Percentiles rank a stretch among this genome's conserved stretches.
phyloP scores from a whole-genome alignment of 352 stramenopile species.

The Globisporangium camurandrum region DNA sequence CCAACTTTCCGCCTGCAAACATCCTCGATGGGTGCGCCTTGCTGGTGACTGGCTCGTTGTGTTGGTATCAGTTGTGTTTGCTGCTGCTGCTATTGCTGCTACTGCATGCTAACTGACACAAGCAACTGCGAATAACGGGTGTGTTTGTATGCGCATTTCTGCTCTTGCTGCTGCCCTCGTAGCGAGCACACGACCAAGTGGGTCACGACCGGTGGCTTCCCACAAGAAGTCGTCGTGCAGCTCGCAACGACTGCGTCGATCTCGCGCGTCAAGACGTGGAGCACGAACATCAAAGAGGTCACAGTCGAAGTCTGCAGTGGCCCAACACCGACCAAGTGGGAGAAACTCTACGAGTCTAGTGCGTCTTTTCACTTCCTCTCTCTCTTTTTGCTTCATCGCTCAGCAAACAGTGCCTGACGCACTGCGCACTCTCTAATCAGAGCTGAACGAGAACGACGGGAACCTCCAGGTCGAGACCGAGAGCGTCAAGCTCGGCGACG shows the following conservation, averaged over 20 bases:
- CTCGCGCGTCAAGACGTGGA: slow-evolving; percentile 77
- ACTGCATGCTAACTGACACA: neutral
- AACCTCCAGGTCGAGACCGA: slow-evolving; percentile 78
- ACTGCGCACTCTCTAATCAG: slow-evolving; percentile 16
- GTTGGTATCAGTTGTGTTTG: neutral
- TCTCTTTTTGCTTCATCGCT: neutral
- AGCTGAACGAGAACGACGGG: slow-evolving; percentile 72
- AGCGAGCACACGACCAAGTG: slow-evolving; percentile 76
- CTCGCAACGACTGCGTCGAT: slow-evolving; percentile 69
- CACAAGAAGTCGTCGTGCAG: slow-evolving; percentile 77
- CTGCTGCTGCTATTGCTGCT: neutral
- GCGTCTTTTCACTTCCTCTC: slow-evolving; percentile 7
- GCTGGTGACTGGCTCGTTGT: neutral
- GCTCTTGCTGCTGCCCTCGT: neutral
- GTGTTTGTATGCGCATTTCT: too few species aligned
- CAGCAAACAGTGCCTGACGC: slow-evolving; percentile 4
- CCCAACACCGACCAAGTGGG: slow-evolving; percentile 69
- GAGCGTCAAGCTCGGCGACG: slow-evolving; percentile 57
- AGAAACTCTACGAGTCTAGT: slow-evolving; percentile 73
- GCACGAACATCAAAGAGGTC: slow-evolving; percentile 64
- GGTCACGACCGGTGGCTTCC: slow-evolving; percentile 75
- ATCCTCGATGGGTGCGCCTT: slow-evolving; percentile 66
- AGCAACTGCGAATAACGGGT: too few species aligned
- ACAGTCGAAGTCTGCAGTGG: slow-evolving; percentile 59
- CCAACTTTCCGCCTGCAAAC: slow-evolving; percentile 59